phyloP scores from a whole-genome alignment of 257 asterid species.

The Solanum sitiens region DNA sequence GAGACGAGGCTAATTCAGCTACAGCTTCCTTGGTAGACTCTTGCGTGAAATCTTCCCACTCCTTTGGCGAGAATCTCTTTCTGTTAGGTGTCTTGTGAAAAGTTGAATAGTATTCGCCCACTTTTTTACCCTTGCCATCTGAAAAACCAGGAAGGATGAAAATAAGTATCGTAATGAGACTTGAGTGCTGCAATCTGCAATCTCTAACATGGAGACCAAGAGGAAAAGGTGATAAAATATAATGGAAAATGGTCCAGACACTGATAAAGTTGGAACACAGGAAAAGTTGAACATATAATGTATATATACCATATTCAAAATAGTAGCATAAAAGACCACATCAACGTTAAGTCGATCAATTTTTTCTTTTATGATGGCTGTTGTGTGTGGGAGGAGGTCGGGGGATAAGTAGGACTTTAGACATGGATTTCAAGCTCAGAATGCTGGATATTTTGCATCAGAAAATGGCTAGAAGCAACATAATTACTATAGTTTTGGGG shows the following conservation, averaged over 20 bases:
- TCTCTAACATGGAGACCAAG: not conserved
- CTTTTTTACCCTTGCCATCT: slow-evolving; percentile 8
- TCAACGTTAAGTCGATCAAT: not conserved
- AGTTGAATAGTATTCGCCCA: slow-evolving; percentile 37
- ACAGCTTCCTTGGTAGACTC: slow-evolving; percentile 61
- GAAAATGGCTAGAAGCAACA: not conserved
- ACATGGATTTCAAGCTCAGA: not conserved
- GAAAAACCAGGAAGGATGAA: slow-evolving; percentile 14
- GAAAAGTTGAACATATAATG: not conserved
- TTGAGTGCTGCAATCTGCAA: not conserved
- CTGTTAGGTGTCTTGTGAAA: slow-evolving; percentile 55
- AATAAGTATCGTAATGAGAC: not conserved
- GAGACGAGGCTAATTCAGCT: slow-evolving; percentile 56
- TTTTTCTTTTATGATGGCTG: not conserved
- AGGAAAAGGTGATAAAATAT: not conserved
- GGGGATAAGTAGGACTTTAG: not conserved
- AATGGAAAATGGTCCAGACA: not conserved
- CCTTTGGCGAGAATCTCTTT: slow-evolving; percentile 52
- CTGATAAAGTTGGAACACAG: not conserved
- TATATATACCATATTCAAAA: not conserved
- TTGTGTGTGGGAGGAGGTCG: not conserved
- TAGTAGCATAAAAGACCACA: not conserved
- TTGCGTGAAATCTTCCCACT: slow-evolving; percentile 70
- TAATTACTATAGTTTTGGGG: not conserved
- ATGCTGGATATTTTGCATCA: not conserved